Evolutionary conservation across 768 basidiomycete species (phyloP).

Genomic region (Pisolithus marmoratus): DNA sequence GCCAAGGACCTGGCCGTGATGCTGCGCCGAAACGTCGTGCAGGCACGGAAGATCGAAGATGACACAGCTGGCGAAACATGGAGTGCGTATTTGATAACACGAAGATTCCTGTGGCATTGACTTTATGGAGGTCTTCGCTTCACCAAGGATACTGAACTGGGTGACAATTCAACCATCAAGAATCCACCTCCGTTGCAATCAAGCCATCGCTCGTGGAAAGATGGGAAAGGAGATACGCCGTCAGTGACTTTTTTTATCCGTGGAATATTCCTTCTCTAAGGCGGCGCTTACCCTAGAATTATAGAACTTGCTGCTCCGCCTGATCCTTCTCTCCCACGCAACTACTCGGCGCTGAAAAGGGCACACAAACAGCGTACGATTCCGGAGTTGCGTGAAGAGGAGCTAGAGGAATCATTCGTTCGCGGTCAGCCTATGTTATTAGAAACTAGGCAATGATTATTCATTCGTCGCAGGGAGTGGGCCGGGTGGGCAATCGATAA

Average conservation of each 20-base stretch:
- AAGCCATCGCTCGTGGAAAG: conserved; percentile 42
- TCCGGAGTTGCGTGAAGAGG: conserved; percentile 69
- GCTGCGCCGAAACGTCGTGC: conserved; percentile 79
- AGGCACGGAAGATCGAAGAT: conserved; percentile 52
- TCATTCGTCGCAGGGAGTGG: conserved; percentile 59
- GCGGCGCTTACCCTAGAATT: conserved; percentile 18
- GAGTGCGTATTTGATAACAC: conserved; percentile 34
- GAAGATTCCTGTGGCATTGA: background rate
- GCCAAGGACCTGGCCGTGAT: conserved; percentile 70
- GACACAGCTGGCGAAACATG: conserved; percentile 41
- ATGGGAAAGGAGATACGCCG: conserved; percentile 33
- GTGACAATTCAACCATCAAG: conserved; percentile 78
- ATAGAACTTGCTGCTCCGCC: conserved; percentile 29
- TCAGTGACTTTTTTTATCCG: conserved; percentile 16
- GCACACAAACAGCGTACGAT: conserved; percentile 57
- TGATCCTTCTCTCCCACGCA: conserved; percentile 28
- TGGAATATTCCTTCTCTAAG: conserved; percentile 23
- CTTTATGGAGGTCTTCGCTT: conserved; percentile 57
- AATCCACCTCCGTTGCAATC: conserved; percentile 42
- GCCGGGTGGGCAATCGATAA: conserved; percentile 94
- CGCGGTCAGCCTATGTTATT: conserved; percentile 49
- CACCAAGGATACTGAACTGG: conserved; percentile 79
- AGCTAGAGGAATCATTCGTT: conserved; percentile 85
- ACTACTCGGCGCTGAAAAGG: conserved; percentile 68
- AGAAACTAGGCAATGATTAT: background rate